Evolutionary conservation across 2,329 filamentous ascomycete genomes (phyloP), one percentile per base, ranked within the genome.

Genomic region (Camillea tinctor): DNA sequence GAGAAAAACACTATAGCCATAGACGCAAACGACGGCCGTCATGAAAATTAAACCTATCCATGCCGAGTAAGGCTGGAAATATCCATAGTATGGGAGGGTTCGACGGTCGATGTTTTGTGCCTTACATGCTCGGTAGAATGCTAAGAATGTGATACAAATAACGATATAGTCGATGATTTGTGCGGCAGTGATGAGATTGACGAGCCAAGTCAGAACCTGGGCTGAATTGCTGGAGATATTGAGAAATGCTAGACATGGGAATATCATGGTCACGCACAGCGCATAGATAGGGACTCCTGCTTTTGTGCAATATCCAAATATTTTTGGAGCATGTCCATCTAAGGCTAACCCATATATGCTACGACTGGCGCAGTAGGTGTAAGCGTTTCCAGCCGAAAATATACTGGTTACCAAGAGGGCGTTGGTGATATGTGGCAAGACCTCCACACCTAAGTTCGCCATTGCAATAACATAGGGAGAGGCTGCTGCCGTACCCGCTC

Each of bases 231-330:
- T 57, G 36, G 21, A 21, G 21, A 60, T 15, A 49, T 64, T 58
- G 19, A 64, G 55, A 23, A 62, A 62, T 4, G 62, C 55, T 15
- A 64, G 58, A 20, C 60, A 52, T 19, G 83, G 80, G 68, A 90
- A 84, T 1, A 80, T 64, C 63, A 88, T 79, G 1, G 84, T 81
- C 22, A 85, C 70, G 2, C 70, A 60, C 21, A 89, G 84, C 64
- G 81, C 84, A 70, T 86, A 87, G 63, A 87, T 80, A 0, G 87
- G 87, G 1, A 89, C 82, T 21, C 84, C 84, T 21, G 73, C 72
- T 55, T 73, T 78, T 1, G 81, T 85, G 68, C 81, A 84, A 59
- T 75, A 78, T 1, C 76, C 75, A 24, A 86, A 74, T 57, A 85
- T 57, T 52, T 66, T 75, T 56, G 71, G 84, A 0, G 82, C 83